Conservation (phyloP, 345 rosid genomes). For the Linum usitatissimum region DNA sequence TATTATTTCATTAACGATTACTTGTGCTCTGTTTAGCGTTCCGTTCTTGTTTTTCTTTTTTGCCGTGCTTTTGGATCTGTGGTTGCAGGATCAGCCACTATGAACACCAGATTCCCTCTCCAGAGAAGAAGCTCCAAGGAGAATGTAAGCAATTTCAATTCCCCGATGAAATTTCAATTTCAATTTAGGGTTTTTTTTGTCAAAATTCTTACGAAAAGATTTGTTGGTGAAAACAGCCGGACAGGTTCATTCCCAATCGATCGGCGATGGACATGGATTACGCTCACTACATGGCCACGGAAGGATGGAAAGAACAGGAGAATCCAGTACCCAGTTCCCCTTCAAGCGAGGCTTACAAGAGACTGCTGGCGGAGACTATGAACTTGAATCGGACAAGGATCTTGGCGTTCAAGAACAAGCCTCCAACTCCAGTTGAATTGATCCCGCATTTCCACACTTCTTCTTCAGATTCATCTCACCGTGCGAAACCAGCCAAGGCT, state of each 20-base stretch:
- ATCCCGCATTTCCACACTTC: slow-evolving; percentile 12
- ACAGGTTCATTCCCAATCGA: slow-evolving; percentile 64
- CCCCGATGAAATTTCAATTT: no score
- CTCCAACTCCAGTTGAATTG: slow-evolving; percentile 27
- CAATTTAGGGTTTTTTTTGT: background rate
- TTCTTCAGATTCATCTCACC: slow-evolving; percentile 9
- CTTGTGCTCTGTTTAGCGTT: background rate
- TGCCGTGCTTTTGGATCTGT: background rate
- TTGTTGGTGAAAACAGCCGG: slow-evolving; percentile 28
- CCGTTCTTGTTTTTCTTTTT: slow-evolving; percentile 1
- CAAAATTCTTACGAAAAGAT: background rate
- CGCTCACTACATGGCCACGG: slow-evolving; percentile 48
- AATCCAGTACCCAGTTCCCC: slow-evolving; percentile 34
- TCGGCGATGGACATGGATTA: slow-evolving; percentile 69
- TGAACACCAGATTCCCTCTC: slow-evolving; percentile 5
- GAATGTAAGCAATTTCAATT: slow-evolving; percentile 6
- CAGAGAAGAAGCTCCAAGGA: slow-evolving; percentile 10
- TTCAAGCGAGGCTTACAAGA: slow-evolving; percentile 49
- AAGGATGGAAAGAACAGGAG: slow-evolving; percentile 42
- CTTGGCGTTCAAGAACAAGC: slow-evolving; percentile 62
- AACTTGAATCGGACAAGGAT: slow-evolving; percentile 55
- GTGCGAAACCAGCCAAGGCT: slow-evolving; percentile 22
- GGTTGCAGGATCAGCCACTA: slow-evolving; percentile 6
- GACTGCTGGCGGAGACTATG: slow-evolving; percentile 49
- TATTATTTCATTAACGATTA: background rate